phyloP scores from a whole-genome alignment of 306 rosid genomes.

The Hippophae rhamnoides region DNA sequence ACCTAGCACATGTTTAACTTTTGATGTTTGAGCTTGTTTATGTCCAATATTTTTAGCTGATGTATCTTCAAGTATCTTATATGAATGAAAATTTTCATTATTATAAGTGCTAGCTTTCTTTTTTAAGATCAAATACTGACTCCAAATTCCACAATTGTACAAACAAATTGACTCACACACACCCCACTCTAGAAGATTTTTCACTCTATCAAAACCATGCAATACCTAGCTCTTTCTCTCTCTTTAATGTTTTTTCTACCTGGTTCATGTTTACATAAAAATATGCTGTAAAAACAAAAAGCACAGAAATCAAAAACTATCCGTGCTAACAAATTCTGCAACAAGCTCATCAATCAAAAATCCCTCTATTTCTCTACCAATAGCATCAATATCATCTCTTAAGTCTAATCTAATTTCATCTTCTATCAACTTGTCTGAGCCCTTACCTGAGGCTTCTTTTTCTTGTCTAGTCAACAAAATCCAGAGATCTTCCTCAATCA shows the following conservation, averaged over 20 bases:
- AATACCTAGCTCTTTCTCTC: background rate
- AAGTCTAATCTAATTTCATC: constrained; percentile 55
- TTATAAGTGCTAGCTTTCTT: background rate
- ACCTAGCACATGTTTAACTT: no score
- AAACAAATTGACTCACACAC: background rate
- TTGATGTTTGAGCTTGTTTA: background rate
- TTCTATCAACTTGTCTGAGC: constrained; percentile 29
- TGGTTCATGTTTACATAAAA: background rate
- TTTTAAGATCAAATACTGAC: background rate
- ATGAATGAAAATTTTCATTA: constrained; percentile 1
- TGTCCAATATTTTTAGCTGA: background rate
- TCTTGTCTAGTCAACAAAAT: constrained; percentile 42
- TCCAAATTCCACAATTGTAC: background rate
- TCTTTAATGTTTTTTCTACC: background rate
- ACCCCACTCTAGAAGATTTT: constrained; percentile 19
- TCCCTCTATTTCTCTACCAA: constrained; percentile 53
- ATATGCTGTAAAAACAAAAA: background rate
- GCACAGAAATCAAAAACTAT: constrained; percentile 27
- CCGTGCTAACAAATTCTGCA: constrained; percentile 40
- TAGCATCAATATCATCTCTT: constrained; percentile 45
- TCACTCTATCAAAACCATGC: constrained; percentile 28
- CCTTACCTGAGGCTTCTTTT: constrained; percentile 34
- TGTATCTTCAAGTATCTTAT: background rate
- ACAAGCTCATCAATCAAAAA: constrained; percentile 54
- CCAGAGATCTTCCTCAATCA: constrained; percentile 75